Evolutionary conservation across 2,329 filamentous ascomycete genomes (phyloP).

Genomic region (Ascochyta pisi): DNA sequence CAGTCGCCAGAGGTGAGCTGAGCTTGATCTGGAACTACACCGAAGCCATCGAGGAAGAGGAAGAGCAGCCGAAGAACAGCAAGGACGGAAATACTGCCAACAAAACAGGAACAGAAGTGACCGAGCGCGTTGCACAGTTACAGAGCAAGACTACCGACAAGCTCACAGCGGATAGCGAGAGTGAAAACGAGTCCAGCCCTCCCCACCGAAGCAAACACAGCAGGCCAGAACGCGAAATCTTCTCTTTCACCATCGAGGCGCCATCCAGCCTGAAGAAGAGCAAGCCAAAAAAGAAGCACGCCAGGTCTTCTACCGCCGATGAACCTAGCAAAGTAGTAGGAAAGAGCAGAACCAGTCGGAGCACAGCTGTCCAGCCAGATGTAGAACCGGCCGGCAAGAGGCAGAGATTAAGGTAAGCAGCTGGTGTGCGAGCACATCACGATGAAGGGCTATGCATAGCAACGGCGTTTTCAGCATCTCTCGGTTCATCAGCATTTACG

Average conservation of each 20-base stretch:
- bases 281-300: constrained; percentile 11
- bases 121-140: constrained; percentile 16
- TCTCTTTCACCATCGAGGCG: constrained; percentile 47
- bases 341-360: not conserved
- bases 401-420: constrained; percentile 6
- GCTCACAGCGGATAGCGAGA: constrained; percentile 14
- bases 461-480: not conserved
- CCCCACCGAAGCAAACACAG: constrained; percentile 20
- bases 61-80: constrained; percentile 21
- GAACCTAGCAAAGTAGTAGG: not conserved
- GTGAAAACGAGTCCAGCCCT: constrained; percentile 16
- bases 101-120: constrained; percentile 7
- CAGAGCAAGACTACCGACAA: constrained; percentile 17
- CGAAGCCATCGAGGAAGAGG: constrained; percentile 62
- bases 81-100: constrained; percentile 9
- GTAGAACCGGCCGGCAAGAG: constrained; percentile 12
- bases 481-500: too few relatives aligned
- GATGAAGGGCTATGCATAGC: not conserved
- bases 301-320: not conserved
- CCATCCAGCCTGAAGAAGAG: constrained; percentile 34
- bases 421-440: not conserved
- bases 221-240: constrained; percentile 38
- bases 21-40: constrained; percentile 81
- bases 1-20: constrained; percentile 72
- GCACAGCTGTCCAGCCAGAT: not conserved